Conservation (phyloP, 805 yeast species). For the Barnettozyma wickerhamii region DNA sequence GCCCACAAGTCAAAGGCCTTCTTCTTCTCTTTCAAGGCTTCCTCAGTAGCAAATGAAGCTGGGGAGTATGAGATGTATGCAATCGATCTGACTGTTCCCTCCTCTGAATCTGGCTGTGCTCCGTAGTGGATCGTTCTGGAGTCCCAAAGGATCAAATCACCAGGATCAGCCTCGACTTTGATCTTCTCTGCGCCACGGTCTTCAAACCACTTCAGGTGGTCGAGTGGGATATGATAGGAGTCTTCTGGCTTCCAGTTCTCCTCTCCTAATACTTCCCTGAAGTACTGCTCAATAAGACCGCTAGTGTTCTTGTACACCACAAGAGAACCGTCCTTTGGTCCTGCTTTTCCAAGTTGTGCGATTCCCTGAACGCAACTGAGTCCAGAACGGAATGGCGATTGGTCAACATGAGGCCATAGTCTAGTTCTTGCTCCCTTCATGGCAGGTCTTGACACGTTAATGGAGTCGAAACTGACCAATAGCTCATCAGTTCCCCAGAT, state of each 20-base stretch:
- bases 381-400: conserved; percentile 28
- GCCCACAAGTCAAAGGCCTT: conserved; percentile 23
- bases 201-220: conserved; percentile 26
- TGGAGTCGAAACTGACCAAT: conserved; percentile 30
- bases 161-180: conserved; percentile 29
- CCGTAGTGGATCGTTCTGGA: conserved; percentile 31
- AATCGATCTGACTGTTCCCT: conserved; percentile 26
- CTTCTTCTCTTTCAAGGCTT: conserved; percentile 20
- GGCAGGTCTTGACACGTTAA: conserved; percentile 29
- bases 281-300: conserved; percentile 23
- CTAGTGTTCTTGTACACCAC: conserved; percentile 27
- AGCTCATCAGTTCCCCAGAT: conserved; percentile 32
- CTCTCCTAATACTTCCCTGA: conserved; percentile 16
- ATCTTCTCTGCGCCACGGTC: conserved; percentile 26
- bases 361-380: conserved; percentile 33
- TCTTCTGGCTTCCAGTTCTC: conserved; percentile 24
- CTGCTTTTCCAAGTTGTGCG: conserved; percentile 25
- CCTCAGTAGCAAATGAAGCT: conserved; percentile 29
- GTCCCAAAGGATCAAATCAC: conserved; percentile 34
- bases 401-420: conserved; percentile 34
- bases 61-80: conserved; percentile 30
- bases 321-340: conserved; percentile 29
- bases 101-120: conserved; percentile 23
- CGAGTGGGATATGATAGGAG: conserved; percentile 16
- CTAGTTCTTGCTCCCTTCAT: conserved; percentile 11